Base-by-base conservation (phyloP, 768 basidiomycete genomes). In the Mycena metata region DNA sequence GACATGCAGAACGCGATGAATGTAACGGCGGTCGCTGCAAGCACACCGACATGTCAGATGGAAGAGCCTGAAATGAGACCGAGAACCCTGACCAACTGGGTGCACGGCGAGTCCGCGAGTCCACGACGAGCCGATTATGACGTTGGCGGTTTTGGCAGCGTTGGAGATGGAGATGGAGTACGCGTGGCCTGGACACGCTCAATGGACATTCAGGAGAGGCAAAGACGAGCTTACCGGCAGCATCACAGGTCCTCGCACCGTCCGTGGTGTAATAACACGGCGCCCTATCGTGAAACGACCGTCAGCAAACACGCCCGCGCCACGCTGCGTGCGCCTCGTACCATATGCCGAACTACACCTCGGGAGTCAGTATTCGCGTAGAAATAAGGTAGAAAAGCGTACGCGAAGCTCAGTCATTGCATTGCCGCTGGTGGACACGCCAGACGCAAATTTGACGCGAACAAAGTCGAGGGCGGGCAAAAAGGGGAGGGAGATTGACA, bases 41-140 rank as follows among this genome's bases (percentile, higher is more conserved):
- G 30, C 26, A 19, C 56, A 0, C n/a, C n/a, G n/a, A n/a, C 19
- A 43, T 55, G 2, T 11, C 36, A 35, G 33, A 30, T 6, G 30
- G 46, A 30, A 35, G 47, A 49, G 15, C 36, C 5, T n/a, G 7
- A 55, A 39, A 23, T 52, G 49, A 63, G 52, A 21, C 39, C 35
- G 17, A n/a, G n/a, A 36, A 45, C 41, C 81, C 89, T 56, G 70
- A 92, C 93, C 92, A 59, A 93, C 87, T 17, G 93, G 92, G 70
- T 93, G 91, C 30, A 93, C 82, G 3, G 88, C 91, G 9, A 94
- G 85, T 5, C 91, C 93, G 43, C 87, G 86, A 9, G 93, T 95
- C 89, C 91, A 92, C 1, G 88, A 84, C 0, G 87, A 72, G 4
- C 78, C 83, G 64, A 92, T 83, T 55, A 77, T 79, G 21, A 84